phyloP scores from a whole-genome alignment of 257 asterid genomes.

The Primulina huaijiensis region DNA sequence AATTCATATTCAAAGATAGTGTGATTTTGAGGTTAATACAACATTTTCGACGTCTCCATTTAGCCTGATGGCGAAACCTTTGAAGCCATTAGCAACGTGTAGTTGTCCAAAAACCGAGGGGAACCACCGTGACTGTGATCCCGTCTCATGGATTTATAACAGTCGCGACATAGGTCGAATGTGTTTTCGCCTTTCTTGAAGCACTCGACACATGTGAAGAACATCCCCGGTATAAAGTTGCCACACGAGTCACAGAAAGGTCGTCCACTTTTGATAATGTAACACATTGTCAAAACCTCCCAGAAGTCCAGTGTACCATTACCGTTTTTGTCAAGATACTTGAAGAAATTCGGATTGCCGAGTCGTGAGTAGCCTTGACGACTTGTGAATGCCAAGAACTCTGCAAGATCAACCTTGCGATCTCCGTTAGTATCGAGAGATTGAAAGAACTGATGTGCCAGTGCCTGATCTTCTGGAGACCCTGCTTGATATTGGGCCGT shows the following conservation, averaged over 20 bases:
- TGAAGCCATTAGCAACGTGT: slow-evolving; percentile 4
- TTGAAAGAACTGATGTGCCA: slow-evolving; percentile 22
- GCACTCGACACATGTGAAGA: slow-evolving; percentile 24
- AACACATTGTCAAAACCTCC: slow-evolving; percentile 22
- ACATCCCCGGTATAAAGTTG: slow-evolving; percentile 21
- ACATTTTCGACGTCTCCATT: no score
- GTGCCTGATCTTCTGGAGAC: not conserved
- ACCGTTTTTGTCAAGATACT: slow-evolving; percentile 9
- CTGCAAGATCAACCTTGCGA: slow-evolving; percentile 9
- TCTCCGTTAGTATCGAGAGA: slow-evolving; percentile 28
- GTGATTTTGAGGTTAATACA: no score
- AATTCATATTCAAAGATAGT: no score
- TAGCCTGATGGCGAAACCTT: no score
- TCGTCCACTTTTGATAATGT: slow-evolving; percentile 22
- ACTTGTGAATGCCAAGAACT: slow-evolving; percentile 24
- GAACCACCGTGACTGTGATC: slow-evolving; percentile 11
- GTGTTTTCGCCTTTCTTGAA: not conserved
- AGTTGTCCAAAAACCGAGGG: slow-evolving; percentile 25
- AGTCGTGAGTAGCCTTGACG: slow-evolving; percentile 20
- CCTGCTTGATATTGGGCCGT: slow-evolving; percentile 9
- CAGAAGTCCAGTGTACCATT: slow-evolving; percentile 24
- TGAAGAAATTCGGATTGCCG: slow-evolving; percentile 20
- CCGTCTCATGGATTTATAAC: slow-evolving; percentile 15
- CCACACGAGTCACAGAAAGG: slow-evolving; percentile 26
- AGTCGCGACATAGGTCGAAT: slow-evolving; percentile 15